Conservation (phyloP, 768 basidiomycete species). For the Trametopsis cervina region DNA sequence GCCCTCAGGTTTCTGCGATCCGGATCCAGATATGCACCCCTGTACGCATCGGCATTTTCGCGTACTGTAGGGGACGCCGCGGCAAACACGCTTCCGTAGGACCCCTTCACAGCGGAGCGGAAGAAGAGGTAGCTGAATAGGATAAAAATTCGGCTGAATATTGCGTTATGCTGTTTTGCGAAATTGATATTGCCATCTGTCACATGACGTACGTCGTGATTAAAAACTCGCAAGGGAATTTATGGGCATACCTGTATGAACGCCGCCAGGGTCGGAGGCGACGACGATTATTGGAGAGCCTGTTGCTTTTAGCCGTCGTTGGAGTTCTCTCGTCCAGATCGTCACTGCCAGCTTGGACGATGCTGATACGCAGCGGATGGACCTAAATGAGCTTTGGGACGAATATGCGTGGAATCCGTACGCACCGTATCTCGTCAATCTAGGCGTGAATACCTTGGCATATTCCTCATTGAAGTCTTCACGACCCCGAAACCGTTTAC, state of each 20-base stretch:
- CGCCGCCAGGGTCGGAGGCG: conserved; percentile 35
- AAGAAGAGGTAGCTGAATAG: conserved; percentile 23
- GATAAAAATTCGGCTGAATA: conserved; percentile 4
- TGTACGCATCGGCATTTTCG: conserved; percentile 27
- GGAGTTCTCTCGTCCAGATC: conserved; percentile 44
- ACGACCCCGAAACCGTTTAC: conserved; percentile 14
- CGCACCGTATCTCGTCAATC: conserved; percentile 17
- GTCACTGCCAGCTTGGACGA: conserved; percentile 45
- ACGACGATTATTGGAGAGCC: conserved; percentile 33
- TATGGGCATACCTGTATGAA: conserved; percentile 26
- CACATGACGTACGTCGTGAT: not conserved
- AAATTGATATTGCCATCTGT: conserved; percentile 14
- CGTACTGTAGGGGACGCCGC: conserved; percentile 31
- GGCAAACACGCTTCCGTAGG: conserved; percentile 33
- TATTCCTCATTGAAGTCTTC: conserved; percentile 24
- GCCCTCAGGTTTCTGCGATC: conserved; percentile 23
- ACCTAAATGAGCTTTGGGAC: not conserved
- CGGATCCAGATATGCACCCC: conserved; percentile 32
- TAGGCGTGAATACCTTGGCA: conserved; percentile 8
- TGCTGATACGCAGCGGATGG: conserved; percentile 24
- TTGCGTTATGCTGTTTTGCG: conserved; percentile 1
- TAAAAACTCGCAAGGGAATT: too few relatives aligned
- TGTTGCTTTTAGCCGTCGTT: conserved; percentile 34
- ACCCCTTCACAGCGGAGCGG: conserved; percentile 26
- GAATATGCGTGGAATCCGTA: too few relatives aligned